Evolutionary conservation across 2,329 filamentous ascomycete genomes (phyloP).

Genomic region (Tricladium varicosporioides): DNA sequence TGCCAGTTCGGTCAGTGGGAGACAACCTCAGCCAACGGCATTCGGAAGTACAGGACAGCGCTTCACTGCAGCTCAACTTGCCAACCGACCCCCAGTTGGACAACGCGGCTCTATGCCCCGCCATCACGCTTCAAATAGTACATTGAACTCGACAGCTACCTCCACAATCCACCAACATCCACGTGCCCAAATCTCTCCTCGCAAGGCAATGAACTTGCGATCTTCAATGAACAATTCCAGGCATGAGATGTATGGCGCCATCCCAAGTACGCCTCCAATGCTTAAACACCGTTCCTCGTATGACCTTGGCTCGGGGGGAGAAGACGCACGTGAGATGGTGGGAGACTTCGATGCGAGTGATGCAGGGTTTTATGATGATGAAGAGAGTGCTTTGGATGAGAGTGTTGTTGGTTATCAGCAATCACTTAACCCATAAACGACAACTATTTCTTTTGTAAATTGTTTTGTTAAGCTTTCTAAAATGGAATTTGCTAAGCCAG

Average conservation of each 20-base stretch:
- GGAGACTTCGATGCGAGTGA: slow-evolving; percentile 42
- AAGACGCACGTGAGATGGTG: slow-evolving; percentile 60
- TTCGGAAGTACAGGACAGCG: slow-evolving; percentile 60
- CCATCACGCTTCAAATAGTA: too few relatives aligned
- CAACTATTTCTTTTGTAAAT: too few relatives aligned
- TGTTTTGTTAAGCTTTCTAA: too few relatives aligned
- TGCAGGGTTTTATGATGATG: slow-evolving; percentile 36
- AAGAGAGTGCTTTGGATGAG: slow-evolving; percentile 5
- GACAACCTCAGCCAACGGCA: slow-evolving; percentile 51
- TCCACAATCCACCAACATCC: too few relatives aligned
- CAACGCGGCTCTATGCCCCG: slow-evolving; percentile 29
- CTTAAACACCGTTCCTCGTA: slow-evolving; percentile 50
- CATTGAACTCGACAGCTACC: too few relatives aligned
- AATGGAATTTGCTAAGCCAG: too few relatives aligned
- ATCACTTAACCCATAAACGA: too few relatives aligned
- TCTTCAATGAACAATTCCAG: too few relatives aligned
- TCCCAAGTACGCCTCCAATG: slow-evolving; percentile 57
- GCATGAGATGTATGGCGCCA: slow-evolving; percentile 31
- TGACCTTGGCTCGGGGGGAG: too few relatives aligned
- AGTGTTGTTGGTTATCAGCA: too few relatives aligned
- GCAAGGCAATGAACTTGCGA: too few relatives aligned
- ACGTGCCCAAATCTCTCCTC: too few relatives aligned
- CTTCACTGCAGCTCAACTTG: slow-evolving; percentile 51
- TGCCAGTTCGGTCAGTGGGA: slow-evolving; percentile 36
- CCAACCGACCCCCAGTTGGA: slow-evolving; percentile 28